These are phyloP conservation scores for Martensiomyces pterosporus DNA, from an alignment of 192 early-diverging fungal species.

Conservation along the genomic window DNA sequence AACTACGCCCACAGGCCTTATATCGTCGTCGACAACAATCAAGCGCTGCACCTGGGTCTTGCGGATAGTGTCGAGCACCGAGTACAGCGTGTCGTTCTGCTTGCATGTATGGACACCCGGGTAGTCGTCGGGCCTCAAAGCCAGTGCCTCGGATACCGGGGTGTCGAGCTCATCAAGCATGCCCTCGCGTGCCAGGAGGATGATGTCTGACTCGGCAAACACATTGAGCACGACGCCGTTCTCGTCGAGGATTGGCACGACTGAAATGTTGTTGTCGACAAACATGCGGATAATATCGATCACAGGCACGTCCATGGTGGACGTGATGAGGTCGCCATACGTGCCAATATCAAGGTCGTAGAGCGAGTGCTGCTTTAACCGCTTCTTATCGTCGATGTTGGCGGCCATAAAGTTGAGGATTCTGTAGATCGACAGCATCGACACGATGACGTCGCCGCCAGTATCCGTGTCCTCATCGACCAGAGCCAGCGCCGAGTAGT, in stretches of 20 bases:
- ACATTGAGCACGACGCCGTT: slow-evolving; percentile 84
- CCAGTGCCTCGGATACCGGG: slow-evolving; percentile 81
- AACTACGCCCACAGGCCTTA: slow-evolving; percentile 76
- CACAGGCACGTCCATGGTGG: slow-evolving; percentile 72
- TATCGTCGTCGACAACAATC: slow-evolving; percentile 83
- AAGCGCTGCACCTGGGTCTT: slow-evolving; percentile 83
- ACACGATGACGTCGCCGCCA: slow-evolving; percentile 81
- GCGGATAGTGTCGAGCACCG: slow-evolving; percentile 85
- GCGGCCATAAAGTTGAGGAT: slow-evolving; percentile 85
- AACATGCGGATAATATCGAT: slow-evolving; percentile 91
- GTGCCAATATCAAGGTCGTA: slow-evolving; percentile 84
- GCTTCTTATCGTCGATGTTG: slow-evolving; percentile 69
- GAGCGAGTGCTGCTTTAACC: slow-evolving; percentile 59
- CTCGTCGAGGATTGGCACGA: slow-evolving; percentile 91
- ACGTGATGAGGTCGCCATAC: slow-evolving; percentile 77
- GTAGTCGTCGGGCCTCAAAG: slow-evolving; percentile 83
- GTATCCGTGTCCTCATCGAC: slow-evolving; percentile 76
- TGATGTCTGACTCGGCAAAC: slow-evolving; percentile 94
- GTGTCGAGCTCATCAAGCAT: slow-evolving; percentile 70
- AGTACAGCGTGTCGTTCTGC: slow-evolving; percentile 77
- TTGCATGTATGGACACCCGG: slow-evolving; percentile 92
- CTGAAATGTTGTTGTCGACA: slow-evolving; percentile 84
- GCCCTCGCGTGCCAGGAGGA: slow-evolving; percentile 64
- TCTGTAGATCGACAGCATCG: slow-evolving; percentile 83
- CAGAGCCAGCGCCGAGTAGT: slow-evolving; percentile 84